Percentiles rank a stretch among this genome's conserved stretches.
phyloP scores from a whole-genome alignment of 1,139 yeast species.

The Protomyces inouyei region DNA sequence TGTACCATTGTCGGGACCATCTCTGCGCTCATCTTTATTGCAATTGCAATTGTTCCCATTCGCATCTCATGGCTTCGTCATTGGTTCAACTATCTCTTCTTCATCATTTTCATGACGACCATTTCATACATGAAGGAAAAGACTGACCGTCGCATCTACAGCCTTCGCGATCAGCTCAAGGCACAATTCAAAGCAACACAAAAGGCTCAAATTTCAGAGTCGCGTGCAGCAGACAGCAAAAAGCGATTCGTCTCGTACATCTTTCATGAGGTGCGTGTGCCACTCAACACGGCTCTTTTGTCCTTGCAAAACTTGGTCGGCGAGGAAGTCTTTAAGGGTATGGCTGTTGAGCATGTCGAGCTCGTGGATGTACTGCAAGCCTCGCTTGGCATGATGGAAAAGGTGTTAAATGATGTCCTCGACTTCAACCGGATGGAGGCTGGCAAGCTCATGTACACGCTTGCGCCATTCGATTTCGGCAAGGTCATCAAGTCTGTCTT shows the following conservation, averaged over 20 bases:
- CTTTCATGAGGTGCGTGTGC: slow-evolving; percentile 25
- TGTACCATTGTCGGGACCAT: not conserved
- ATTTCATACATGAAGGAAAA: slow-evolving; percentile 21
- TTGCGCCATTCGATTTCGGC: slow-evolving; percentile 16
- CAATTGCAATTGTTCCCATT: slow-evolving; percentile 2
- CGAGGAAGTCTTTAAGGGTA: slow-evolving; percentile 16
- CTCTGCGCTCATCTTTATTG: slow-evolving; percentile 4
- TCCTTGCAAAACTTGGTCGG: slow-evolving; percentile 18
- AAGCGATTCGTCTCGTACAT: slow-evolving; percentile 25
- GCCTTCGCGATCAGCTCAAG: slow-evolving; percentile 18
- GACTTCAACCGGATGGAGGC: slow-evolving; percentile 27
- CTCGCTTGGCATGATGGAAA: slow-evolving; percentile 25
- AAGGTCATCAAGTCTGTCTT: slow-evolving; percentile 21
- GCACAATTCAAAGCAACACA: slow-evolving; percentile 23
- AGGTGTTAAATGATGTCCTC: slow-evolving; percentile 25
- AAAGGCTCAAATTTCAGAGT: slow-evolving; percentile 21
- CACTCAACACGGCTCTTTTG: slow-evolving; percentile 18
- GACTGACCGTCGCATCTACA: slow-evolving; percentile 11
- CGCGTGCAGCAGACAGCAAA: slow-evolving; percentile 20
- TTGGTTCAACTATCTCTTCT: slow-evolving; percentile 9
- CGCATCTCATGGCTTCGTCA: slow-evolving; percentile 13
- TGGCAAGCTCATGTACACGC: slow-evolving; percentile 21
- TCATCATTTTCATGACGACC: slow-evolving; percentile 10
- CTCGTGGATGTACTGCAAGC: slow-evolving; percentile 21
- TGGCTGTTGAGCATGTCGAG: slow-evolving; percentile 16